A percentile compares a stretch with the other conserved stretches of the same genome.
Conservation (phyloP, 179 eudicot species). For the Beta lomatogona region DNA sequence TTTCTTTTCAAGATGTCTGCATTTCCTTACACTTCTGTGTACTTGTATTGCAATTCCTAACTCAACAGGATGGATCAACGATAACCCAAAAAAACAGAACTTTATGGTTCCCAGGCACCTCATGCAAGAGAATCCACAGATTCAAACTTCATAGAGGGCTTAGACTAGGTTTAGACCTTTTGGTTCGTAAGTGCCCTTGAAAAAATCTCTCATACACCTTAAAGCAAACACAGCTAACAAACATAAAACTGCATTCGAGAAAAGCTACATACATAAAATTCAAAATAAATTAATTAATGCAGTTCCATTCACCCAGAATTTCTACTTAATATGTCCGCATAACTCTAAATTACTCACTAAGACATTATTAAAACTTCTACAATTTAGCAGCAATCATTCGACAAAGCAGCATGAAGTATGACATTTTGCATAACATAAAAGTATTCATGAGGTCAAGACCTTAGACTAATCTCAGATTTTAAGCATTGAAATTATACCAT, state of each 20-base stretch:
- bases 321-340: not conserved
- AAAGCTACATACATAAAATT: not conserved
- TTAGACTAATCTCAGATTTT: not conserved
- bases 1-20: not conserved
- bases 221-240: not conserved
- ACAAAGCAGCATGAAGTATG: not conserved
- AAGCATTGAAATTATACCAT: too few species aligned
- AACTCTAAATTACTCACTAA: not conserved
- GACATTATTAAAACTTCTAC: not conserved
- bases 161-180: not conserved
- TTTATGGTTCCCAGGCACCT: not conserved
- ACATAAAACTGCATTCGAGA: not conserved
- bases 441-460: not conserved
- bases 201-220: not conserved
- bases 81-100: not conserved
- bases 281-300: not conserved
- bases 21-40: not conserved
- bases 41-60: constrained; percentile 1
- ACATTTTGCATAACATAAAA: not conserved
- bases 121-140: not conserved
- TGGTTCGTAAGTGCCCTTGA: not conserved
- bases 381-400: too few species aligned
- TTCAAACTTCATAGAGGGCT: not conserved
- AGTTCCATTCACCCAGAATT: not conserved
- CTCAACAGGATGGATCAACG: not conserved